Evolutionary conservation across 345 rosid genomes (phyloP).

Genomic region (Boechera retrofracta): DNA sequence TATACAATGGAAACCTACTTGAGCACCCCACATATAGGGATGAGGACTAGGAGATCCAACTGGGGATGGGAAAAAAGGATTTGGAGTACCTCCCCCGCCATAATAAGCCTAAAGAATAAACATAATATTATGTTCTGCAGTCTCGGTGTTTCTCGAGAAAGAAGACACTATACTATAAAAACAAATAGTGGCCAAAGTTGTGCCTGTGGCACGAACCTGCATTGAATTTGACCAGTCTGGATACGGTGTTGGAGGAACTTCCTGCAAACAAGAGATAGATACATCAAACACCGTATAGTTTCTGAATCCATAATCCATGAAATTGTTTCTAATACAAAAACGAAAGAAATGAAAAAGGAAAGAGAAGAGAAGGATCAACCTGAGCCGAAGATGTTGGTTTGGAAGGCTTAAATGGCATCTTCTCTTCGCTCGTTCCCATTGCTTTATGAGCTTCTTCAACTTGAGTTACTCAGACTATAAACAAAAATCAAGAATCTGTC

Average conservation of each 20-base stretch:
- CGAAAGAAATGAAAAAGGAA: background rate
- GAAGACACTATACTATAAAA: slow-evolving; percentile 8
- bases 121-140: slow-evolving; percentile 13
- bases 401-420: slow-evolving; percentile 68
- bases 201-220: slow-evolving; percentile 64
- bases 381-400: slow-evolving; percentile 76
- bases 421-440: slow-evolving; percentile 83
- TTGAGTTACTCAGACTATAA: slow-evolving; percentile 10
- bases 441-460: slow-evolving; percentile 6
- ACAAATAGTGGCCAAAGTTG: slow-evolving; percentile 7
- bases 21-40: slow-evolving; percentile 90
- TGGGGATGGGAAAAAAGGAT: slow-evolving; percentile 82
- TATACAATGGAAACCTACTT: slow-evolving; percentile 56
- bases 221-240: slow-evolving; percentile 89
- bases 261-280: slow-evolving; percentile 52
- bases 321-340: slow-evolving; percentile 1
- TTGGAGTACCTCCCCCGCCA: slow-evolving; percentile 85
- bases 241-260: slow-evolving; percentile 68
- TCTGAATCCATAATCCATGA: slow-evolving; percentile 1
- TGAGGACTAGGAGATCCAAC: slow-evolving; percentile 90
- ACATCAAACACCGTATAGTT: slow-evolving; percentile 4
- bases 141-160: slow-evolving; percentile 23
- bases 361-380: slow-evolving; percentile 45
- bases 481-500: background rate
- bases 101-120: slow-evolving; percentile 75